Percentiles rank a stretch among this genome's conserved stretches.
Conservation (phyloP, 106 monocot species). For the Dendrobium officinale region DNA sequence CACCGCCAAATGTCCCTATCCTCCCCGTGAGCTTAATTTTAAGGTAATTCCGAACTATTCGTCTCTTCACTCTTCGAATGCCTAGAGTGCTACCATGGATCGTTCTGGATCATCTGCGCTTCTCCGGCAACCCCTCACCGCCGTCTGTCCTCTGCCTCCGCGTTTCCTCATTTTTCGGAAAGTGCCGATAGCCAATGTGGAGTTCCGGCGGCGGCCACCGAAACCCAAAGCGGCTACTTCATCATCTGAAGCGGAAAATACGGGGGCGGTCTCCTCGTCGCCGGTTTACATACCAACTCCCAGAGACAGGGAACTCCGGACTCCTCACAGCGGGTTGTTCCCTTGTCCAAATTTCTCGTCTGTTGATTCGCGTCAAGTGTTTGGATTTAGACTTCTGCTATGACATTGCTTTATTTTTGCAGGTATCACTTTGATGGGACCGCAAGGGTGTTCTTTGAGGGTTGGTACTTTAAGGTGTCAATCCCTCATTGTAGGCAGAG, state of each 20-base stretch:
- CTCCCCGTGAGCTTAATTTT: no score
- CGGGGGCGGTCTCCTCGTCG: not conserved
- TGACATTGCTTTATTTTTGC: constrained; percentile 4
- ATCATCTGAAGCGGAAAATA: not conserved
- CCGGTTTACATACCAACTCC: constrained; percentile 86
- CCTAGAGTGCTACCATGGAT: not conserved
- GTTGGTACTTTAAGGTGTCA: constrained; percentile 96
- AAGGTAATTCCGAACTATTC: no score
- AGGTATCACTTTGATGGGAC: constrained; percentile 96
- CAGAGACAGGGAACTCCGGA: constrained; percentile 53
- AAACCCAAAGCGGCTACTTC: not conserved
- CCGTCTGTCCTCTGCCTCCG: not conserved
- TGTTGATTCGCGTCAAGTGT: not conserved
- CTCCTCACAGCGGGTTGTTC: constrained; percentile 92
- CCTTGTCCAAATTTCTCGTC: not conserved
- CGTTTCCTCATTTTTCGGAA: not conserved
- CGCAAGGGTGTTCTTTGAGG: constrained; percentile 68
- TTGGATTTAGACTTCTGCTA: constrained; percentile 5
- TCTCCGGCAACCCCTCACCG: not conserved
- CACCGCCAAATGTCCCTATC: no score
- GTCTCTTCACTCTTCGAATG: no score
- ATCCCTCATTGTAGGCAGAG: constrained; percentile 70
- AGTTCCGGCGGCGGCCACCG: not conserved
- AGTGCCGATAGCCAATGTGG: not conserved
- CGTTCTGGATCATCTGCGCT: constrained; percentile 5